Evolutionary conservation across 345 rosid genomes (phyloP), one percentile per base, ranked within the genome.

Genomic region (Eutrema japonicum): DNA sequence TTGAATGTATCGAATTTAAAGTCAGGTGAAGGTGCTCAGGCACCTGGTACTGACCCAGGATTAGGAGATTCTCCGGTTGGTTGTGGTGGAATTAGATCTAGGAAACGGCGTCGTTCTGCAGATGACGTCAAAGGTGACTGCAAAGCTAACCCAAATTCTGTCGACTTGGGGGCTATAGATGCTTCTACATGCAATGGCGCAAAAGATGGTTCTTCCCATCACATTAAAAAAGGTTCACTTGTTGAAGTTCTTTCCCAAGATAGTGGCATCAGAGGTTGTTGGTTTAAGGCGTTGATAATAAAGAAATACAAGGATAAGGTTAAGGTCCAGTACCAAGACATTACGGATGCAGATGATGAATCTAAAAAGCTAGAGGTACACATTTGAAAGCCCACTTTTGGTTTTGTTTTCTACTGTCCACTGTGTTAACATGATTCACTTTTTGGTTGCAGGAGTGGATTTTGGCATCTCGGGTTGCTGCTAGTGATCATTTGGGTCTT

Each of bases 201-300:
- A 26, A 57, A 66, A 71, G 77, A 70, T 46, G 54, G 37, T 72
- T 38, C 68, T 11, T 47, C 64, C 32, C 73, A 29, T n/a, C 48
- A 53, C 78, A 62, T 87, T 2, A 72, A 80, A 46, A 81, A 84
- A 63, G 96, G 98, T 47, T 85, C 84, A 49, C 77, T 81, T 68
- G 84, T 92, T 52, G 95, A 90, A 80, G 84, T 92, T 61, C 88
- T 88, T 33, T 83, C 88, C 13, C 87, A 88, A 76, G 96, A 92
- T 61, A 89, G 98, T 82, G 96, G 98, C 73, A 66, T 92, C 50
- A 83, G 87, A 73, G 98, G 96, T 10, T 92, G 96, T 73, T 92
- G 96, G 98, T 84, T 87, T 77, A 86, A 82, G 75, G 96, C 91
- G 32, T 71, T 41, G 75, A 76, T 92, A 65, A 73, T 92, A 66